Base-by-base conservation (phyloP, 2,329 filamentous ascomycete genomes). In the Penicillium sp. region DNA sequence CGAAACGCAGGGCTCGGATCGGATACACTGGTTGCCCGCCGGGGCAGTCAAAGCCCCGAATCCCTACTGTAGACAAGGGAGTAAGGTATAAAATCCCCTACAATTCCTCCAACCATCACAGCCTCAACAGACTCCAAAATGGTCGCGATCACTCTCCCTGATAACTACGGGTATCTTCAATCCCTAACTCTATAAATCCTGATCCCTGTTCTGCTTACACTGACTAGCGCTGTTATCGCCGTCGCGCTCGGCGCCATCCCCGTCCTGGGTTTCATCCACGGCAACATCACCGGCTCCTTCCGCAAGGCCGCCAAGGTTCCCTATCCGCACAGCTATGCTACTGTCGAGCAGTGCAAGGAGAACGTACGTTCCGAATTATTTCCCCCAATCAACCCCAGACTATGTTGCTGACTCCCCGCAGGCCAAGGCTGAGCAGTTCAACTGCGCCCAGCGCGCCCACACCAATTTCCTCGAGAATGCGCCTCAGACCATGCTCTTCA, bases 391-490 rank as follows among this genome's bases (percentile, higher is more conserved):
- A 15, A 37, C 27, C 43, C 37, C 52, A 37, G 6, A 8, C 8
- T 27, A 27, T 8, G 25, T 27, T 47, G 35, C 18, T 23, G 9
- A 40, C 45, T 40, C 18, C 20, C 29, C 25, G 38, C 54, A 74
- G 71, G 56, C 67, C 52, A 68, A 66, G 42, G 73, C 74, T 27
- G 66, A 77, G 50, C 62, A 73, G 48, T 78, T 77, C 67, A 77
- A 78, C 63, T 76, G 75, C 69, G 79, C 78, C 23, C 78, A 81
- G 59, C 73, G 79, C 56, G 75, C 78, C 15, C 79, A 82, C 71
- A 72, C 73, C 62, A 83, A 84, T 67, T 82, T 77, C 68, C 68
- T 79, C 57, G 82, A 85, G 69, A 81, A 82, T 66, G 74, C 79
- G 53, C 60, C 75, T 2, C 72, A 75, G 47, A 75, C 76, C 4